These are phyloP conservation scores for Tetrahymena borealis DNA, from an alignment of 73 alveolate genomes.

Conservation along the genomic window DNA sequence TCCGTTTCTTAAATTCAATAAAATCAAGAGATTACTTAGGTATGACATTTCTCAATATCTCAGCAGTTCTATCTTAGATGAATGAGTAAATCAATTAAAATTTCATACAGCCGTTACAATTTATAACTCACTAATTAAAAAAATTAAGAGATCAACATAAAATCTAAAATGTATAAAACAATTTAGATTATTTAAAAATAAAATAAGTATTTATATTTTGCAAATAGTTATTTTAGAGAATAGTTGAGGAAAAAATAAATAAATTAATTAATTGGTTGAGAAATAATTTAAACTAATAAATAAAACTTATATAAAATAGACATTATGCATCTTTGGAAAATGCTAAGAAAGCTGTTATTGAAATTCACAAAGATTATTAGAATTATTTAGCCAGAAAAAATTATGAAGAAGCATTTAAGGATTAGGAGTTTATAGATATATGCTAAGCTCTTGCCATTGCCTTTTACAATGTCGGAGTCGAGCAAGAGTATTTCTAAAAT, in stretches of 20 bases:
- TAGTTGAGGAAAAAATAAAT: too few species aligned
- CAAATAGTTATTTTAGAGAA: too few species aligned
- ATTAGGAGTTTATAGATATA: background rate
- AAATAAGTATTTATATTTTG: too few species aligned
- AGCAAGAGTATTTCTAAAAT: background rate
- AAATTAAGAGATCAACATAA: too few species aligned
- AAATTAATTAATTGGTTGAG: background rate
- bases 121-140: background rate
- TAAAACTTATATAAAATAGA: background rate
- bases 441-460: background rate
- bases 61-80: background rate
- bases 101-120: background rate
- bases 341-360: background rate
- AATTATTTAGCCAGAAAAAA: background rate
- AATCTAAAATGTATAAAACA: too few species aligned
- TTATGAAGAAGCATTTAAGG: background rate
- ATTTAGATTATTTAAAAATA: background rate
- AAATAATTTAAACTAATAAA: background rate
- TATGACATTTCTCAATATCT: background rate
- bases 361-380: background rate
- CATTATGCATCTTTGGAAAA: background rate
- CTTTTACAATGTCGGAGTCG: background rate
- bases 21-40: background rate
- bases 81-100: background rate
- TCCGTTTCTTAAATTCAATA: background rate